Percentiles rank a stretch among this genome's conserved stretches.
Evolutionary conservation across 805 yeast genomes (phyloP).

Genomic region (Teunomyces stri): DNA sequence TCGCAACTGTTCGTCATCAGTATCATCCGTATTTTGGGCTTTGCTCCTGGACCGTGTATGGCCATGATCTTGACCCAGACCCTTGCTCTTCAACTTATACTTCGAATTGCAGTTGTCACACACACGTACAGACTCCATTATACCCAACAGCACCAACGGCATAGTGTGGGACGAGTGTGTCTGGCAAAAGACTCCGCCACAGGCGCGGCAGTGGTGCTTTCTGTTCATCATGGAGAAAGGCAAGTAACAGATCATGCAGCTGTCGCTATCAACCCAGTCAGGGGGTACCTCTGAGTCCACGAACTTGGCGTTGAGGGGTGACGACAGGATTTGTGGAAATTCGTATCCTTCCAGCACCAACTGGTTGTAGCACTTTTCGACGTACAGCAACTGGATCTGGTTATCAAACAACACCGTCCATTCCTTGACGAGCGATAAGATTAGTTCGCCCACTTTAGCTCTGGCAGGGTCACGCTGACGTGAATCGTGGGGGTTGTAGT

Average conservation of each 20-base stretch:
- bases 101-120: conserved; percentile 86
- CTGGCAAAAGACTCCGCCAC: conserved; percentile 93
- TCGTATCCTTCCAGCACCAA: conserved; percentile 60
- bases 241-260: conserved; percentile 89
- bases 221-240: conserved; percentile 79
- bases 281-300: conserved; percentile 93
- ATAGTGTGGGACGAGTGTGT: conserved; percentile 73
- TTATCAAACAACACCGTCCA: conserved; percentile 76
- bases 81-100: conserved; percentile 29
- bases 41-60: conserved; percentile 5
- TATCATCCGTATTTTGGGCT: conserved; percentile 29
- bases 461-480: conserved; percentile 10
- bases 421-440: conserved; percentile 65
- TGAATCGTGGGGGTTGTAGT: conserved; percentile 32
- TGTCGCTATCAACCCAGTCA: conserved; percentile 94
- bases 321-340: conserved; percentile 54
- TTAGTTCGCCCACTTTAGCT: conserved; percentile 50
- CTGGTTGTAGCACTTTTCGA: conserved; percentile 57
- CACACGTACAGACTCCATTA: conserved; percentile 84
- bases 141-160: conserved; percentile 80
- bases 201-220: conserved; percentile 94
- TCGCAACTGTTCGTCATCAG: conserved; percentile 74
- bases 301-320: conserved; percentile 35
- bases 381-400: conserved; percentile 63
- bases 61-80: conserved; percentile 1